A percentile compares a stretch with the other conserved stretches of the same genome.
phyloP scores from a whole-genome alignment of 345 rosid genomes.

The Eucalyptus guilfoylei region DNA sequence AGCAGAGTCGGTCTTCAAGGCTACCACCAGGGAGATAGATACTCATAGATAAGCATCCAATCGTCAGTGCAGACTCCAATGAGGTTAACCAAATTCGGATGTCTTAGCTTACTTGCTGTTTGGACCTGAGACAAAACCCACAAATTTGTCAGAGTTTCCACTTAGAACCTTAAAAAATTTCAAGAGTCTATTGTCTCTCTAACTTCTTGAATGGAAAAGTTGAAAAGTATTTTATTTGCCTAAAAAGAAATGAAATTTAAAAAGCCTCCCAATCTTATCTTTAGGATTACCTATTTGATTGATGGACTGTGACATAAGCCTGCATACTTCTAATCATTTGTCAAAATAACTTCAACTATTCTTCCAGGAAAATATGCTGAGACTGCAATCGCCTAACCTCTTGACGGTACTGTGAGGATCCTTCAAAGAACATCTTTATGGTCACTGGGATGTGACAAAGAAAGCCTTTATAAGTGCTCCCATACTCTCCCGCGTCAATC shows the following conservation, averaged over 20 bases:
- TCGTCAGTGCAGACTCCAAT: slow-evolving; percentile 77
- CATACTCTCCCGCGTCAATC: slow-evolving; percentile 80
- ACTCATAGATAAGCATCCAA: slow-evolving; percentile 69
- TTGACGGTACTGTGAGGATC: slow-evolving; percentile 59
- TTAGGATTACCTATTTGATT: background rate
- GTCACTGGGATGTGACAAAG: slow-evolving; percentile 57
- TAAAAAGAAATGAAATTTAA: background rate
- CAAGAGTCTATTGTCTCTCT: background rate
- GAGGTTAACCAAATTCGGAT: slow-evolving; percentile 69
- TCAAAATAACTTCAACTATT: background rate
- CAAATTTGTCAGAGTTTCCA: background rate
- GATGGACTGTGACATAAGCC: background rate
- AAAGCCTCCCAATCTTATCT: background rate
- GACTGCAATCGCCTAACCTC: slow-evolving; percentile 37
- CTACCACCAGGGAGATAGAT: slow-evolving; percentile 75
- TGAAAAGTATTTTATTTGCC: background rate
- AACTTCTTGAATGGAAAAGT: background rate
- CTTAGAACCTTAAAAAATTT: background rate
- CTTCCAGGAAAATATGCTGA: background rate
- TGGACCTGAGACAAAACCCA: slow-evolving; percentile 33
- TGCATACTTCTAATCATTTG: background rate
- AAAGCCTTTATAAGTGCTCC: slow-evolving; percentile 51
- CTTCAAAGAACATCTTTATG: slow-evolving; percentile 55
- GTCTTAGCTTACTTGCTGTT: slow-evolving; percentile 63
- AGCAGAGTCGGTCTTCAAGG: slow-evolving; percentile 76